A percentile compares a stretch with the other conserved stretches of the same genome.
These are phyloP conservation scores for Chondrostereum purpureum DNA, from an alignment of 1,284 basidiomycete species.

Conservation along the genomic window DNA sequence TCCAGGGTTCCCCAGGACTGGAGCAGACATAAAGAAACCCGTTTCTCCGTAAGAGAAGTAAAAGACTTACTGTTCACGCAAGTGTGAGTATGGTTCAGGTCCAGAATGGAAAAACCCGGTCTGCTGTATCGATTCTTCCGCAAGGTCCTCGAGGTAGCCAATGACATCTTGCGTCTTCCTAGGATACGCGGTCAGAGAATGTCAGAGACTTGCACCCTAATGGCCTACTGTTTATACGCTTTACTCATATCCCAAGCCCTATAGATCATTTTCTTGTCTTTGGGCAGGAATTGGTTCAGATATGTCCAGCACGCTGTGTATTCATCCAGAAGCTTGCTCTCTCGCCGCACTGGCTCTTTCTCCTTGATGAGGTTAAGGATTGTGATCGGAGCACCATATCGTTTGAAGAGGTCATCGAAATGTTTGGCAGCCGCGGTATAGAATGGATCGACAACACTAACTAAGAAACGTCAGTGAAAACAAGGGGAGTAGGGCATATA, in stretches of 20 bases:
- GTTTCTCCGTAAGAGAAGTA: background rate
- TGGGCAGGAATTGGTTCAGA: constrained; percentile 92
- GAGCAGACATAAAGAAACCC: background rate
- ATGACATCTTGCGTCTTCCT: constrained; percentile 96
- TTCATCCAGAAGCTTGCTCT: constrained; percentile 89
- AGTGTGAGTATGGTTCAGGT: constrained; percentile 69
- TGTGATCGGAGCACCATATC: constrained; percentile 88
- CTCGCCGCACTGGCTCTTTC: constrained; percentile 74
- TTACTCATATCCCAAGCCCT: constrained; percentile 96
- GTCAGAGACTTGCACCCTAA: background rate
- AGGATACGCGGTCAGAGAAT: constrained; percentile 2
- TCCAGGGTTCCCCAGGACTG: constrained; percentile 41
- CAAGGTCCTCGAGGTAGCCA: constrained; percentile 91
- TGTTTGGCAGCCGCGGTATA: constrained; percentile 91
- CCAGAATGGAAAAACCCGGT: constrained; percentile 95
- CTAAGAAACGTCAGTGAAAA: constrained; percentile 32
- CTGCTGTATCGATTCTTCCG: constrained; percentile 87
- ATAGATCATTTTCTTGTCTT: constrained; percentile 83
- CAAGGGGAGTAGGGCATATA: background rate
- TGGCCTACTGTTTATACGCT: constrained; percentile 75
- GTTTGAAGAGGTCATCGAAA: constrained; percentile 87
- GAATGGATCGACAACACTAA: constrained; percentile 93
- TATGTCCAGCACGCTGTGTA: constrained; percentile 92
- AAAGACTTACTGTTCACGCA: background rate
- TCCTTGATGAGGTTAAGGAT: constrained; percentile 97